These are phyloP conservation scores for Amaranthus palmeri DNA, from an alignment of 148 eudicot genomes.

Conservation along the genomic window DNA sequence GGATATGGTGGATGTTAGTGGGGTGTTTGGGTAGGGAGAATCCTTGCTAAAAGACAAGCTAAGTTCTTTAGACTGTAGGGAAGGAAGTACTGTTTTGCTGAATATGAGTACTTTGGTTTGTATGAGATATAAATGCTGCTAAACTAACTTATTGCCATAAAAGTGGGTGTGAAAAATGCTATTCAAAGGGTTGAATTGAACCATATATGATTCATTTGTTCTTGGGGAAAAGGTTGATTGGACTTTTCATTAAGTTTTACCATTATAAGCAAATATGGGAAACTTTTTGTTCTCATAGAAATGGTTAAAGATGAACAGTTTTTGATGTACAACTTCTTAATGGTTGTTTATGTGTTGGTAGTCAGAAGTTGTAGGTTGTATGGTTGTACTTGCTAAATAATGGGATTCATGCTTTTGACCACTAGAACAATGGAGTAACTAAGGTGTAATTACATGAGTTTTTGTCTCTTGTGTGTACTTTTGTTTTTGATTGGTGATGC, in stretches of 20 bases:
- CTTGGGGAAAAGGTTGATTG: constrained; percentile 3
- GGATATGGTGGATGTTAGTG: constrained; percentile 14
- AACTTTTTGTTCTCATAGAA: neutral
- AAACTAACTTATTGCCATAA: constrained; percentile 10
- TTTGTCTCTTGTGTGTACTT: neutral
- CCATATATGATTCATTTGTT: neutral
- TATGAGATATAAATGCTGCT: constrained; percentile 1
- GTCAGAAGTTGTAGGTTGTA: constrained; percentile 8
- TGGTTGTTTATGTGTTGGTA: constrained; percentile 8
- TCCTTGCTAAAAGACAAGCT: neutral
- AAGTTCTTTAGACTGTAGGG: neutral
- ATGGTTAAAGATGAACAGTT: constrained; percentile 1
- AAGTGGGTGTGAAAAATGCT: neutral
- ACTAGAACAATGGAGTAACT: constrained; percentile 6
- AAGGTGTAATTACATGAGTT: neutral
- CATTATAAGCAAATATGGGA: constrained; percentile 2
- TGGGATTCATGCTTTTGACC: constrained; percentile 20
- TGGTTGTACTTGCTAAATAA: neutral
- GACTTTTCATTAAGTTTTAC: constrained; percentile 7
- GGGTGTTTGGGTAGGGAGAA: neutral
- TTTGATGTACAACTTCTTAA: neutral
- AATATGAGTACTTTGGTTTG: constrained; percentile 5
- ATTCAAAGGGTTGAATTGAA: neutral
- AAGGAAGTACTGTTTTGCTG: neutral
- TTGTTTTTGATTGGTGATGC: neutral